A percentile compares a stretch with the other conserved stretches of the same genome.
Evolutionary conservation across 2,329 filamentous ascomycete species (phyloP).

Genomic region (Curvularia hawaiiensis): DNA sequence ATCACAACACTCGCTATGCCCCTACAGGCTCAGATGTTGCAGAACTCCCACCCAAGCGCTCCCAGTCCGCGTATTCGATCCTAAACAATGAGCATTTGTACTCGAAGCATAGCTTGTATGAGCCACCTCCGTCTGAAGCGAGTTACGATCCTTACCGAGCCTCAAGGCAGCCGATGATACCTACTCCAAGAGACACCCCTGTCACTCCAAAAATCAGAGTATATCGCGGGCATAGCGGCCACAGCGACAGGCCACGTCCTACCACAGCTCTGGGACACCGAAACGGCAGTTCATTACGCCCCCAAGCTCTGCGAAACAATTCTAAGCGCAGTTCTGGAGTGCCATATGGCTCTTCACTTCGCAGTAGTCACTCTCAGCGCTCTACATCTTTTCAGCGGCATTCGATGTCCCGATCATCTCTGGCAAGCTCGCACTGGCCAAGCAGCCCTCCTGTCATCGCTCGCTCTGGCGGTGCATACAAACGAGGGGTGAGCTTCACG

Average conservation of each 20-base stretch:
- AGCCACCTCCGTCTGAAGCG: conserved; percentile 56
- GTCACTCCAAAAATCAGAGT: conserved; percentile 72
- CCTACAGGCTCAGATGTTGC: conserved; percentile 37
- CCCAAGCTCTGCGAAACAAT: conserved; percentile 46
- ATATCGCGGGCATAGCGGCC: conserved; percentile 57
- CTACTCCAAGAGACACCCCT: conserved; percentile 51
- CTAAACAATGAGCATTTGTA: conserved; percentile 60
- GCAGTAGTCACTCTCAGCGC: conserved; percentile 37
- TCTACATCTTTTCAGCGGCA: conserved; percentile 26
- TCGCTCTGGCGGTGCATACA: conserved; percentile 60
- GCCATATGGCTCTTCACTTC: conserved; percentile 41
- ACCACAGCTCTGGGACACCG: conserved; percentile 46
- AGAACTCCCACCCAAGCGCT: conserved; percentile 48
- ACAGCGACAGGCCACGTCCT: conserved; percentile 44
- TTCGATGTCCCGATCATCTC: conserved; percentile 48
- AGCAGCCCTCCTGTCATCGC: conserved; percentile 55
- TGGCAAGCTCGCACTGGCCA: conserved; percentile 54
- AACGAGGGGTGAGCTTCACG: conserved; percentile 67
- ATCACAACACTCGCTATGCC: conserved; percentile 50
- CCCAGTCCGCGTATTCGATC: conserved; percentile 62
- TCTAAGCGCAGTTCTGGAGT: conserved; percentile 40
- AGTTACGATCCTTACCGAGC: conserved; percentile 88
- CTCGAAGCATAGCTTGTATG: conserved; percentile 56
- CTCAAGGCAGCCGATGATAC: conserved; percentile 60
- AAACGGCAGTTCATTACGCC: conserved; percentile 51